phyloP scores from a whole-genome alignment of 257 asterid species.

The Nemophila menziesii region DNA sequence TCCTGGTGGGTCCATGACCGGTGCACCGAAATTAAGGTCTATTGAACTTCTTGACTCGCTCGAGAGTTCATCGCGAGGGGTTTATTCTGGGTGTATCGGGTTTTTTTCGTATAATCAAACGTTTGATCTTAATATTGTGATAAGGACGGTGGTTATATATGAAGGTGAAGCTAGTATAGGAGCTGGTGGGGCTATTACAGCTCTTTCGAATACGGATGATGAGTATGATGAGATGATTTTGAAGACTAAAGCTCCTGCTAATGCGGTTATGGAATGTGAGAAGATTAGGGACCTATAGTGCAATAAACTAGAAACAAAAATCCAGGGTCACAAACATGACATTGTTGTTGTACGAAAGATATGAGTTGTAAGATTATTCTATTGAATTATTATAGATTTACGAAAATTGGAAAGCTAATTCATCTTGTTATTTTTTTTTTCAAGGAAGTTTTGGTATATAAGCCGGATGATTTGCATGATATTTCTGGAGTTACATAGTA shows the following conservation, averaged over 20 bases:
- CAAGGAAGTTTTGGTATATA: too few species aligned
- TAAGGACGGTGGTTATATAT: slow-evolving; percentile 60
- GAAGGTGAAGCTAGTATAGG: slow-evolving; percentile 77
- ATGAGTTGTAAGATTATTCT: neutral
- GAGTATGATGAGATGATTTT: slow-evolving; percentile 91
- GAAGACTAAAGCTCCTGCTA: slow-evolving; percentile 75
- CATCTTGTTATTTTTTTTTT: neutral
- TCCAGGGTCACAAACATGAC: too few species aligned
- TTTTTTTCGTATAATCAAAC: slow-evolving; percentile 81
- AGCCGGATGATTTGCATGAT: too few species aligned
- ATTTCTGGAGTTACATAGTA: too few species aligned
- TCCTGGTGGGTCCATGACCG: slow-evolving; percentile 99
- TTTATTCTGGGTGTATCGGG: slow-evolving; percentile 94
- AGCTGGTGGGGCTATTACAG: slow-evolving; percentile 94
- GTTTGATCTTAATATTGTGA: slow-evolving; percentile 87
- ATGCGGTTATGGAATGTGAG: slow-evolving; percentile 41
- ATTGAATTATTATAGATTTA: neutral
- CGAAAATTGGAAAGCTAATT: neutral
- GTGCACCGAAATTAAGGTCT: slow-evolving; percentile 94
- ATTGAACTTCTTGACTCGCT: slow-evolving; percentile 85
- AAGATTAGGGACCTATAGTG: too few species aligned
- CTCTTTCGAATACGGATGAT: slow-evolving; percentile 64
- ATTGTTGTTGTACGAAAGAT: neutral
- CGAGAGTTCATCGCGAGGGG: slow-evolving; percentile 74
- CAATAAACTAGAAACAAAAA: too few species aligned